A percentile compares a stretch with the other conserved stretches of the same genome.
phyloP scores from a whole-genome alignment of 345 rosid genomes.

The Physaria fendleri region DNA sequence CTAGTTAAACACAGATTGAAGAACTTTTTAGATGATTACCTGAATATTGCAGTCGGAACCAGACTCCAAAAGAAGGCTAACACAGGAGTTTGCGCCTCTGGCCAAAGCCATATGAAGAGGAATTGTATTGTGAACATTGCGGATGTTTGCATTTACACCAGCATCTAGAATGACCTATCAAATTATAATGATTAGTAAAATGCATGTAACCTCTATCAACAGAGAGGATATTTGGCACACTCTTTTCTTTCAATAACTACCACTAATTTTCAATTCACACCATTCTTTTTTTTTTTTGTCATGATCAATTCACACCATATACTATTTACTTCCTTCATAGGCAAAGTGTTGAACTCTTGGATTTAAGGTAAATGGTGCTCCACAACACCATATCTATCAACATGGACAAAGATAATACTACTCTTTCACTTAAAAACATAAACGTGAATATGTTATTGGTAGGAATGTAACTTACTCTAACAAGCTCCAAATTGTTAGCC shows the following conservation, averaged over 20 bases:
- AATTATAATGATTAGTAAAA: constrained; percentile 6
- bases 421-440: neutral
- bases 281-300: no score
- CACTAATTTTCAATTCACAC: constrained; percentile 5
- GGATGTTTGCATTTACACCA: constrained; percentile 90
- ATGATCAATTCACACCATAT: constrained; percentile 1
- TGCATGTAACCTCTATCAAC: neutral
- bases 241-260: constrained; percentile 5
- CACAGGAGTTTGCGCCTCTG: constrained; percentile 88
- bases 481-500: constrained; percentile 87
- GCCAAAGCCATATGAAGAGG: constrained; percentile 96
- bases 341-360: neutral
- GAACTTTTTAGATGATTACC: constrained; percentile 41
- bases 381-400: neutral
- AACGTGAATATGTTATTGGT: neutral
- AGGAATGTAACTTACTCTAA: constrained; percentile 50
- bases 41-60: constrained; percentile 87
- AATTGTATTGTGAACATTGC: constrained; percentile 75
- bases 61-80: constrained; percentile 72
- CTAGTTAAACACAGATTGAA: neutral
- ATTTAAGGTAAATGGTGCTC: neutral
- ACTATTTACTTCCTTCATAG: neutral
- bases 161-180: constrained; percentile 82
- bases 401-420: constrained; percentile 1
- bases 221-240: constrained; percentile 6